Evolutionary conservation across 139 green algal species (phyloP), one percentile per base, ranked within the genome.

Genomic region (Medakamo hakoo): DNA sequence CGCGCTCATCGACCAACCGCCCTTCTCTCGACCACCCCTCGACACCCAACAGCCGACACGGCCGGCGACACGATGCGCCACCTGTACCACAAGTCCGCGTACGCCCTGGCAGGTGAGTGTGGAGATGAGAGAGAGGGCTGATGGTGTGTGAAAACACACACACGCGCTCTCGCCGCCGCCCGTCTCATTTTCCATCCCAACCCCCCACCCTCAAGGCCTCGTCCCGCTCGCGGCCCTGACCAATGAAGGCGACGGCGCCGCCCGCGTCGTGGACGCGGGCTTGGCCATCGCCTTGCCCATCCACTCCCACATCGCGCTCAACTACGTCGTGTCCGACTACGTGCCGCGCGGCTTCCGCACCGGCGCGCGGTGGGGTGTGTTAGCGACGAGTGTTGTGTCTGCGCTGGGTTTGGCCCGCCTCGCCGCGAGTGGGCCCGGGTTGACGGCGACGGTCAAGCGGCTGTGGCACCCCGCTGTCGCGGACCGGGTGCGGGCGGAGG

Each of bases 281-380:
- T 52, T 77, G 2, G 66, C 66, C 1, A 62, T 29, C 4, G 61
- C 62, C 21, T 31, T 77, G 27, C 69, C 71, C 1, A 27, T 77
- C 22, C 71, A 77, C 55, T 67, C 40, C 49, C 71, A 77, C 30
- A 55, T 77, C 19, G 71, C 58, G 2, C 40, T 77, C n/a, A 77
- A 67, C 58, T 70, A 68, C 27, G 71, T 52, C 40, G 40, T 52
- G 9, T 21, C 40, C 40, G 40, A 52, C 40, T 52, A 52, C 40
- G 40, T 52, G 16, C 40, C 40, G 9, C 9, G 16, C 9, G 40
- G 9, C 9, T 9, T 52, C 9, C 9, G 9, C 40, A 16, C 9
- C 9, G 40, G 9, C 9, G 40, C 40, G 40, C 9, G 40, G 40
- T 52, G 40, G 40, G 40, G 40, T 9, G 40, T 52, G 40, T 52